Evolutionary conservation across 306 rosid genomes (phyloP), one percentile per base, ranked within the genome.

Genomic region (Trifolium repens): DNA sequence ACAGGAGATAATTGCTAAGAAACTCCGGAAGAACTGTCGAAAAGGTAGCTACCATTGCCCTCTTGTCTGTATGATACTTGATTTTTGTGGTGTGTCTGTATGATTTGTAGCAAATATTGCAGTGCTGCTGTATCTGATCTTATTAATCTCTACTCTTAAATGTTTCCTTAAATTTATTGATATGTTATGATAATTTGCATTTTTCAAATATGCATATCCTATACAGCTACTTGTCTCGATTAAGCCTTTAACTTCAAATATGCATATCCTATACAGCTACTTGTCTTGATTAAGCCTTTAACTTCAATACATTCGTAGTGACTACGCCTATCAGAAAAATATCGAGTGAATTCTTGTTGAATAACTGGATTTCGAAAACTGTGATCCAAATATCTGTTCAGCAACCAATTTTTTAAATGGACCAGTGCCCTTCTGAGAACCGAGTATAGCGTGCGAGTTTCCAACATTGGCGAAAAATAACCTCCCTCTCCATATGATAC

Each of bases 1-100:
- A 61, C 73, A 83, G 96, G 96, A 79, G 94, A 90, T 82, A 85
- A 88, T 58, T 79, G 97, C 93, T 86, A 91, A 89, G 97, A 89
- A 88, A 91, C 89, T 84, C 9, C 96, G n/a, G n/a, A n/a, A n/a
- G 90, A 86, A 81, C 54, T 88, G 91, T 59, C 84, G 96, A 86
- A 93, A 89, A 89, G 76, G 85, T 93, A 68, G 91, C 96, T 52
- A 61, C 89, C 47, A 64, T 87, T 86, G 91, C 91, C 59, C 66
- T 71, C 67, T 69, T 83, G 39, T 9, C 71, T 8, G 19, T 83
- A 24, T 74, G 84, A 77, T 69, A 77, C 72, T 75, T 85, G 85
- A 73, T 82, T 69, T 83, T 65, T 80, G 50, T 69, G 75, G 58
- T 76, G 78, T 80, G 60, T 76, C 34, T 32, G 69, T 76, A 49